Evolutionary conservation across 257 asterid species (phyloP).

Genomic region (Fraxinus americana): DNA sequence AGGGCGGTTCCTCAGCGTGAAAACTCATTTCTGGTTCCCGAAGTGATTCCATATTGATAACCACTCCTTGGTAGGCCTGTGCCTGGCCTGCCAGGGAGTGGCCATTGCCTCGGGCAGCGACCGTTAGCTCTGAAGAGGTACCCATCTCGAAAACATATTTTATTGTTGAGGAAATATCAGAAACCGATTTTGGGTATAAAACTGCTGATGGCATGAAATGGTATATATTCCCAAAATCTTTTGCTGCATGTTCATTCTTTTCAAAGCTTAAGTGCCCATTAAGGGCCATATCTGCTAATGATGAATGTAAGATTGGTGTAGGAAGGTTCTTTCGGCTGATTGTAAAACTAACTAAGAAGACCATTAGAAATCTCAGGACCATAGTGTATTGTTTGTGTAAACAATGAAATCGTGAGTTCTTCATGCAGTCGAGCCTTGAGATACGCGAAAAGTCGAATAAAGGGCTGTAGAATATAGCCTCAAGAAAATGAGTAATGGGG

Average conservation of each 20-base stretch:
- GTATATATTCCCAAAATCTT: constrained; percentile 18
- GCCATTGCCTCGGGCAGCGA: constrained; percentile 45
- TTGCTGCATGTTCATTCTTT: constrained; percentile 21
- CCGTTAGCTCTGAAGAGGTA: constrained; percentile 5
- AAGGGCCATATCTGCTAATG: constrained; percentile 4
- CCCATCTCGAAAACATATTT: neutral
- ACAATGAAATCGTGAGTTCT: constrained; percentile 16
- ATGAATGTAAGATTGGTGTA: constrained; percentile 18
- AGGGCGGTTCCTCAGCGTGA: constrained; percentile 28
- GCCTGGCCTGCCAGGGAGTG: constrained; percentile 56
- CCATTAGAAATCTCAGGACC: constrained; percentile 34
- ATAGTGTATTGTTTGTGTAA: constrained; percentile 29
- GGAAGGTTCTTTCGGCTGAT: constrained; percentile 26
- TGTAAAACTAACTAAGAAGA: constrained; percentile 27
- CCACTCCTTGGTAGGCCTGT: constrained; percentile 44
- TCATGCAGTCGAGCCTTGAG: constrained; percentile 4
- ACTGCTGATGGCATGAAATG: constrained; percentile 25
- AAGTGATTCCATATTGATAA: constrained; percentile 48
- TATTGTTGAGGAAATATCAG: constrained; percentile 12
- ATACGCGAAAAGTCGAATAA: neutral
- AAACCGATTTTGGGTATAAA: constrained; percentile 18
- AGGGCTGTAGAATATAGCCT: too few species aligned
- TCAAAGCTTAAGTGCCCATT: constrained; percentile 24
- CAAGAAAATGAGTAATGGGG: constrained; percentile 28
- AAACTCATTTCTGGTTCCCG: constrained; percentile 29